Evolutionary conservation across 2,329 filamentous ascomycete genomes (phyloP).

Genomic region (Cercospora canescens): DNA sequence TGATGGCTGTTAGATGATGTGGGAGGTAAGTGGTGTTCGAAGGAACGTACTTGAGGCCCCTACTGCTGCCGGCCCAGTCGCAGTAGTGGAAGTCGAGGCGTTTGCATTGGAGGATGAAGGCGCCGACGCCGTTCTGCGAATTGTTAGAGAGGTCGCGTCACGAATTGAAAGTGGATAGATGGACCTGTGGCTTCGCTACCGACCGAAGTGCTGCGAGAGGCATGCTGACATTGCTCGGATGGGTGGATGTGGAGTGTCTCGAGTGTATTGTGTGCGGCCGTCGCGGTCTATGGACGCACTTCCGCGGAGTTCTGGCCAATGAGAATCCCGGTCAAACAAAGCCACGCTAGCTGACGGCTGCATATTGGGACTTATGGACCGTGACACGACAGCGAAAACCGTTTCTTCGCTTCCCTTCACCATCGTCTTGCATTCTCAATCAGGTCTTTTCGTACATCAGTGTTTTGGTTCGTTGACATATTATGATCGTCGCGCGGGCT

Average conservation of each 20-base stretch:
- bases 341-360: background rate
- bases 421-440: background rate
- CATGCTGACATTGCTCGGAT: constrained; percentile 37
- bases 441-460: background rate
- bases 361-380: background rate
- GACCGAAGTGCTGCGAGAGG: constrained; percentile 53
- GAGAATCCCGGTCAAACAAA: background rate
- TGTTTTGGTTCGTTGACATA: background rate
- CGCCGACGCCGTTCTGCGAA: constrained; percentile 85
- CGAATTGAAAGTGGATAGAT: constrained; percentile 23
- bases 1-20: background rate
- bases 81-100: constrained; percentile 95
- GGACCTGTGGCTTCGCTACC: constrained; percentile 58
- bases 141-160: background rate
- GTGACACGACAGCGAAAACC: background rate
- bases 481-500: too few species aligned
- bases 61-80: constrained; percentile 90
- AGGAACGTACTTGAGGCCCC: constrained; percentile 79
- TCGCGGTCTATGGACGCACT: background rate
- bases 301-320: background rate
- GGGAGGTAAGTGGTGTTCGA: background rate
- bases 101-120: constrained; percentile 97
- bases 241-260: background rate
- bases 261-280: background rate
- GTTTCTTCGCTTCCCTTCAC: background rate